phyloP scores from a whole-genome alignment of 169 alveolate genomes.

The Plasmodium falciparum region DNA sequence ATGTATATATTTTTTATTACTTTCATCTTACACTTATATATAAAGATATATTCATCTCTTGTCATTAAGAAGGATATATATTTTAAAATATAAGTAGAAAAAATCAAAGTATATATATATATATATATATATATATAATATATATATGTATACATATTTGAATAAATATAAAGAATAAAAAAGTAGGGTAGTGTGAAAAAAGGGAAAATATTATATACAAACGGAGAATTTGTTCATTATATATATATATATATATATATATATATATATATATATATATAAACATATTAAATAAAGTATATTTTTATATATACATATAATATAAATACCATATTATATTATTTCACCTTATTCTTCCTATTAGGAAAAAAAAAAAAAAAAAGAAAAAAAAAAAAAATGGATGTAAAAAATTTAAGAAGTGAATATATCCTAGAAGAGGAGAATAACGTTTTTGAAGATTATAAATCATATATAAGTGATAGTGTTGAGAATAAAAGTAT shows the following conservation, averaged over 20 bases:
- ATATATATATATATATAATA: no score
- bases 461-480: slow-evolving; percentile 58
- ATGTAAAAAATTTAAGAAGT: slow-evolving; percentile 62
- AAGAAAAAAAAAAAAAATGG: slow-evolving; percentile 11
- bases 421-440: slow-evolving; percentile 71
- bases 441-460: slow-evolving; percentile 64
- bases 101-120: no score
- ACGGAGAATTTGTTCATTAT: background rate
- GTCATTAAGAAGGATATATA: no score
- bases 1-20: no score
- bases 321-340: background rate
- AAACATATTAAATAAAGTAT: background rate
- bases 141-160: no score
- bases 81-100: no score
- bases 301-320: background rate
- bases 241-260: background rate
- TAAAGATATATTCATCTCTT: no score
- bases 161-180: no score
- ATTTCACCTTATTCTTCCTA: background rate
- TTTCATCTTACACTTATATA: no score
- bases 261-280: background rate
- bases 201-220: background rate
- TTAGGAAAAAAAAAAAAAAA: background rate
- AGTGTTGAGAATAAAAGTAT: slow-evolving; percentile 22
- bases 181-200: background rate